Evolutionary conservation across 768 basidiomycete species (phyloP), one percentile per base, ranked within the genome.

Genomic region (Dioszegia aurantiaca): DNA sequence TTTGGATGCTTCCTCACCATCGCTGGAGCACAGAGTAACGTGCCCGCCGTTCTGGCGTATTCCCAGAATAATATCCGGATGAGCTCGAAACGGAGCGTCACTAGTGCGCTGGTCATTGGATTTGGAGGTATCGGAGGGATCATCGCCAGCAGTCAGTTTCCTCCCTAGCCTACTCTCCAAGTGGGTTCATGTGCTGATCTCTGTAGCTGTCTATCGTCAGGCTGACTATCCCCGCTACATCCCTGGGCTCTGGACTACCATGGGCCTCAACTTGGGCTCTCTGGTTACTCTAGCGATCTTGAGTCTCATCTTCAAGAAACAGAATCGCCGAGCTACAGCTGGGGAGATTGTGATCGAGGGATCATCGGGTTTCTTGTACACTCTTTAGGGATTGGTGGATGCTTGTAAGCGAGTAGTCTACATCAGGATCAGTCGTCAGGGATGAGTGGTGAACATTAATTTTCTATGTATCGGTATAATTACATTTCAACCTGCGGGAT

Each of bases 91-190:
- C 56, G 62, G 41, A 31, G 53, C 10, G 59, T 69, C 19, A 52
- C 59, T 16, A 56, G 59, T 21, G 67, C 67, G 23, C 33, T 65
- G 27, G 59, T 63, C 44, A 65, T 69, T 27, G 64, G 64, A 8
- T 63, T 65, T 42, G 67, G 67, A 37, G 67, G 67, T 48, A 41
- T 69, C 14, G 67, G 67, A 19, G 67, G 67, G 31, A 69, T 69
- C 57, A 49, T 69, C 24, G 67, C 67, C 6, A 54, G 51, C 1
- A 60, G 21, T 54, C 37, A 52, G 5, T 52, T 19, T 33, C 14
- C 8, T 8, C 40, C 9, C 23, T 52, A 16, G 30, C 36, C 17
- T 37, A n/a, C n/a, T 9, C 9, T 51, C 6, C n/a, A n/a, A n/a
- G n/a, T n/a, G n/a, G n/a, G n/a, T 42, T 5, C 5, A 42, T 8